Percentiles rank a stretch among this genome's conserved stretches.
Conservation (phyloP, 148 eudicot species). For the Dianthus caryophyllus region DNA sequence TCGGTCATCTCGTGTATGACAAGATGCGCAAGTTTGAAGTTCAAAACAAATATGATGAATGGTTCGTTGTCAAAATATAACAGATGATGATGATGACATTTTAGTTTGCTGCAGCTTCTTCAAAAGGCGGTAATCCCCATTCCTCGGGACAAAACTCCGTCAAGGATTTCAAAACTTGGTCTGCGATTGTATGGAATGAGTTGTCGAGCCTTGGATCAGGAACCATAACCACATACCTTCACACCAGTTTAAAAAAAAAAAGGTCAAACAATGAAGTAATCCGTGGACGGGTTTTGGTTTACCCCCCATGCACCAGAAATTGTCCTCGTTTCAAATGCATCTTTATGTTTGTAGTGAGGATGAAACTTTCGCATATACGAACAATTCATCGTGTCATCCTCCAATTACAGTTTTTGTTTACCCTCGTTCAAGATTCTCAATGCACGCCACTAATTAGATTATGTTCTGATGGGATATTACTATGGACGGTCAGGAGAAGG, state of each 20-base stretch:
- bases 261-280: not conserved
- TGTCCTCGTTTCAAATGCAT: not conserved
- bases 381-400: not conserved
- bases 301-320: not conserved
- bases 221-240: constrained; percentile 91
- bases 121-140: constrained; percentile 82
- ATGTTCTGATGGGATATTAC: too few species aligned
- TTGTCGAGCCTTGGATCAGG: constrained; percentile 86
- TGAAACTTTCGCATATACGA: not conserved
- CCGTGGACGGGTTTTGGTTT: not conserved
- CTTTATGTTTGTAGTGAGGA: not conserved
- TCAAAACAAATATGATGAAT: not conserved
- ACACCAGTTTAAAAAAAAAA: constrained; percentile 8
- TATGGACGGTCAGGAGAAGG: too few species aligned
- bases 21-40: not conserved
- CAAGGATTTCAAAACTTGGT: constrained; percentile 64
- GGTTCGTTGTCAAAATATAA: not conserved
- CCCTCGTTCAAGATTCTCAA: not conserved
- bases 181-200: constrained; percentile 54
- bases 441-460: not conserved
- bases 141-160: constrained; percentile 73
- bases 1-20: not conserved
- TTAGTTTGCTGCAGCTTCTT: constrained; percentile 36
- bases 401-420: not conserved
- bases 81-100: not conserved